These are phyloP conservation scores for Fusarium tanahbumbuense DNA, from an alignment of 2,329 filamentous ascomycete species.

Conservation along the genomic window DNA sequence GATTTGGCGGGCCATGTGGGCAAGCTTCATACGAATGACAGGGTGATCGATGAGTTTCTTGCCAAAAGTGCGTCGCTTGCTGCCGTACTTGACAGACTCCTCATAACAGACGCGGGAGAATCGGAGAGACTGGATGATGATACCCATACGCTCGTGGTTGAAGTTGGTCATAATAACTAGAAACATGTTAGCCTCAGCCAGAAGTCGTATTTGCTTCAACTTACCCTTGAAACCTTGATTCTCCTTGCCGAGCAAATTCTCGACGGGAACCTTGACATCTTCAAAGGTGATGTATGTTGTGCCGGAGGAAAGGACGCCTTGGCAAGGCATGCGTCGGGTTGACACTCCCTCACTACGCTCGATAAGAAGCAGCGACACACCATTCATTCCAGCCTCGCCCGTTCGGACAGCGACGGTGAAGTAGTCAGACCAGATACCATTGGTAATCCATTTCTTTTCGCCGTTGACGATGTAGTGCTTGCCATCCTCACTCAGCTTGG, in stretches of 20 bases:
- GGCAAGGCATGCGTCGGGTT: constrained; percentile 97
- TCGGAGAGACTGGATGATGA: constrained; percentile 96
- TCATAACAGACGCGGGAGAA: constrained; percentile 98
- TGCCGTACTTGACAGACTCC: constrained; percentile 94
- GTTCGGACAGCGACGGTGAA: constrained; percentile 97
- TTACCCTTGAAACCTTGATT: constrained; percentile 93
- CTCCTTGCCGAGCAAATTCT: constrained; percentile 97
- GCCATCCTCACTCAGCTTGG: constrained; percentile 92
- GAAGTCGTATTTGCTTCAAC: constrained; percentile 77
- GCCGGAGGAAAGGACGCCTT: constrained; percentile 84
- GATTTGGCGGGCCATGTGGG: constrained; percentile 98
- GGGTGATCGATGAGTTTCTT: constrained; percentile 97
- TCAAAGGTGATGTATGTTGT: constrained; percentile 97
- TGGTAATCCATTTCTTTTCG: constrained; percentile 99
- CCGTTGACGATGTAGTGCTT: constrained; percentile 99
- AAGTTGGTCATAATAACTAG: constrained; percentile 98
- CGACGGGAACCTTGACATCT: constrained; percentile 99
- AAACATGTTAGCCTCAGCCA: constrained; percentile 61
- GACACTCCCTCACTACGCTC: constrained; percentile 90
- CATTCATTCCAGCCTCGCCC: constrained; percentile 89
- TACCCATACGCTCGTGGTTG: constrained; percentile 98
- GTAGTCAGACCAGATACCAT: constrained; percentile 96
- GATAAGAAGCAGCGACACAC: constrained; percentile 89
- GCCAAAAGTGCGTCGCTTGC: constrained; percentile 97
- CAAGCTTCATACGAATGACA: constrained; percentile 96